Evolutionary conservation across 2,329 filamentous ascomycete genomes (phyloP), one percentile per base, ranked within the genome.

Genomic region (Lecanicillium sp.): DNA sequence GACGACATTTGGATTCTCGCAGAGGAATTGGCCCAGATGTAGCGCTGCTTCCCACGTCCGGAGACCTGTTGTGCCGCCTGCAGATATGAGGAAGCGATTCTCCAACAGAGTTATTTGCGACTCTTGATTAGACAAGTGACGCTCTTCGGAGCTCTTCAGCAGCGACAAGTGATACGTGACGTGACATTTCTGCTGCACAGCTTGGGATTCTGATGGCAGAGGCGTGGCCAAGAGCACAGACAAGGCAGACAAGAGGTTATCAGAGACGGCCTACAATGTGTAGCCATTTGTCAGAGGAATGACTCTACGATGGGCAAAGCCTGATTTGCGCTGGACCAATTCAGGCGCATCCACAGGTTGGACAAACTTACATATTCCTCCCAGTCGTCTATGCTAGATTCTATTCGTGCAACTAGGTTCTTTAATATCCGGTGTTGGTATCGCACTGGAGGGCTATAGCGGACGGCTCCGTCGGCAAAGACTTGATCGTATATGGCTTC

Each of bases 1-100:
- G 19, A 85, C 62, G 15, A 71, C 46, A 2, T 48, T 45, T 1
- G 56, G 58, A 35, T 69, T 58, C n/a, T 52, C 43, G 43, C 75
- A 74, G 16, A 89, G 71, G 49, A 79, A 87, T 32, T 79, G 71
- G 2, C 81, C 82, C 0, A 90, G 67, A 48, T 87, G 81, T 8
- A 90, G 63, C 2, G 83, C 78, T 1, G 85, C 85, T 56, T 90
- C 85, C 85, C 85, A 92, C 0, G 85, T 90, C 25, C 85, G 73
- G 17, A 85, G 68, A 2, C 85, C 85, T 0, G 85, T 90, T 1
- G 83, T 88, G 1, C 83, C 83, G 0, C 70, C 71, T 3, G 79
- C 80, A 2, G 83, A 78, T 34, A 90, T 75, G 19, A 89, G 68
- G 20, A 72, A 71, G 3, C 78, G 74, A 22, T 79, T 78, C 59